A percentile compares a stretch with the other conserved stretches of the same genome.
phyloP scores from a whole-genome alignment of 2,329 filamentous ascomycete genomes.

The Diaporthe capsici region DNA sequence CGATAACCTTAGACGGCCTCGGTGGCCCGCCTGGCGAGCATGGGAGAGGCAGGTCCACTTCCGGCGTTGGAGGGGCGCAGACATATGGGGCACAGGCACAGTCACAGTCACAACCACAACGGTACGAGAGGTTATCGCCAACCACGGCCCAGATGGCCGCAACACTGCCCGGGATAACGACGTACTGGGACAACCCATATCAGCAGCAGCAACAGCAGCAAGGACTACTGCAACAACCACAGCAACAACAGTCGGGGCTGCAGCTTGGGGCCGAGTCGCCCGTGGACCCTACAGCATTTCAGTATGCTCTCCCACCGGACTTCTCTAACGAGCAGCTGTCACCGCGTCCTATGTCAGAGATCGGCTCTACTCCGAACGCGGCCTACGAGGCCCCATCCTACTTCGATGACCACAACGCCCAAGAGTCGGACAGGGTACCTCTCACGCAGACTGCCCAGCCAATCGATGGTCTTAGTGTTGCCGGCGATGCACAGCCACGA shows the following conservation, averaged over 20 bases:
- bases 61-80: conserved; percentile 23
- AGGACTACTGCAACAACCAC: not conserved
- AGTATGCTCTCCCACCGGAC: conserved; percentile 68
- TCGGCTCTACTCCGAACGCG: conserved; percentile 40
- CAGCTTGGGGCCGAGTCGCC: conserved; percentile 60
- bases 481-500: conserved; percentile 56
- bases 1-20: conserved; percentile 37
- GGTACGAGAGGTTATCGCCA: conserved; percentile 43
- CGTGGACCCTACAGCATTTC: conserved; percentile 66
- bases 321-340: conserved; percentile 43
- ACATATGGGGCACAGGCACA: conserved; percentile 5
- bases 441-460: conserved; percentile 69
- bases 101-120: conserved; percentile 28
- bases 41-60: conserved; percentile 26
- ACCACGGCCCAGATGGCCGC: conserved; percentile 50
- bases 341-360: conserved; percentile 48
- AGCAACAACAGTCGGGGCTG: conserved; percentile 46
- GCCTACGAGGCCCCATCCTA: conserved; percentile 43
- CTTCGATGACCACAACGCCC: conserved; percentile 52
- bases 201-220: conserved; percentile 48
- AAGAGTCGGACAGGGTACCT: conserved; percentile 72
- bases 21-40: conserved; percentile 40
- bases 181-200: conserved; percentile 66
- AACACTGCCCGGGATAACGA: conserved; percentile 61
- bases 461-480: conserved; percentile 63